Conservation (phyloP, 306 rosid species). For the Canavalia ensiformis region DNA sequence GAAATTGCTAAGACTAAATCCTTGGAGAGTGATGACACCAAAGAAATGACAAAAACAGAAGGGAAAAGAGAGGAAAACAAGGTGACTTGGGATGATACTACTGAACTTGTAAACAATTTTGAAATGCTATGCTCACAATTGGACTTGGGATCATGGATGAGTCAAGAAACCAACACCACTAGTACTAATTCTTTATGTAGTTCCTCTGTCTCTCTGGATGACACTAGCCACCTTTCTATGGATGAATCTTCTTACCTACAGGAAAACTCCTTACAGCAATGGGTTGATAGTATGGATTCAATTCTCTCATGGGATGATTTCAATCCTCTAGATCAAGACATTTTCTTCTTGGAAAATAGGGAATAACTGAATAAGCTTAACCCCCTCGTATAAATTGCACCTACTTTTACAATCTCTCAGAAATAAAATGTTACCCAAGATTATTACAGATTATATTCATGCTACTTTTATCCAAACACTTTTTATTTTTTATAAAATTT, state of each 20-base stretch:
- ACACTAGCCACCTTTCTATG: conserved; percentile 62
- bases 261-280: conserved; percentile 55
- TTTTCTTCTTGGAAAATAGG: conserved; percentile 55
- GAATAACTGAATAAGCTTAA: conserved; percentile 28
- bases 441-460: conserved; percentile 38
- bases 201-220: conserved; percentile 69
- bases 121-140: conserved; percentile 58
- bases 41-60: conserved; percentile 40
- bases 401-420: conserved; percentile 7
- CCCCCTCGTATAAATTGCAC: not conserved
- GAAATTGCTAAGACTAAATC: conserved; percentile 43
- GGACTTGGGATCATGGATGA: conserved; percentile 64
- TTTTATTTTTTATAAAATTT: conserved; percentile 24
- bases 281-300: conserved; percentile 68
- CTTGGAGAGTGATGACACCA: conserved; percentile 36
- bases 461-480: conserved; percentile 22
- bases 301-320: conserved; percentile 69
- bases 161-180: conserved; percentile 57
- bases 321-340: conserved; percentile 62
- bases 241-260: conserved; percentile 56
- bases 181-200: conserved; percentile 56
- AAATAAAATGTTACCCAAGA: conserved; percentile 26
- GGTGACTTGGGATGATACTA: conserved; percentile 47
- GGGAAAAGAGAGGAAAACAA: conserved; percentile 47
- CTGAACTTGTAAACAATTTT: conserved; percentile 53